phyloP scores from a whole-genome alignment of 177 flowering plant species.

The Vitis hybrid region DNA sequence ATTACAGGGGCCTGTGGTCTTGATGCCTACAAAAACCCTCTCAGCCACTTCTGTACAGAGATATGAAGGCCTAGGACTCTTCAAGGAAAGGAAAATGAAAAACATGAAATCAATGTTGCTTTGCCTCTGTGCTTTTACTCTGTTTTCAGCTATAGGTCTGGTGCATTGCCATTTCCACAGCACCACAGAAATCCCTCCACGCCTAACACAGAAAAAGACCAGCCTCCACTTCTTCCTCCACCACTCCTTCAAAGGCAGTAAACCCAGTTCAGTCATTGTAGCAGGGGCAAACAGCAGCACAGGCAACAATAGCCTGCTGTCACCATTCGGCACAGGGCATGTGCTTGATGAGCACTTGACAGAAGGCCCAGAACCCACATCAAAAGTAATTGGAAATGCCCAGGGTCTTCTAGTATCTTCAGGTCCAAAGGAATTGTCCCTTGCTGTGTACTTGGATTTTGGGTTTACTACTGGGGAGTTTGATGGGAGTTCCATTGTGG shows the following conservation, averaged over 20 bases:
- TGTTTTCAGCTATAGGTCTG: too few species aligned
- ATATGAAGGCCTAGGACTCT: too few species aligned
- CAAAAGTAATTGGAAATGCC: conserved; percentile 23
- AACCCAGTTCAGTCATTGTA: conserved; percentile 30
- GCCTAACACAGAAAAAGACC: conserved; percentile 21
- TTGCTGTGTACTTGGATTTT: conserved; percentile 20
- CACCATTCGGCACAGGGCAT: conserved; percentile 13
- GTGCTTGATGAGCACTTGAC: conserved; percentile 26
- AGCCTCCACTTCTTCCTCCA: conserved; percentile 28
- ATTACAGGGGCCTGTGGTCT: too few species aligned
- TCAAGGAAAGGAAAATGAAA: too few species aligned
- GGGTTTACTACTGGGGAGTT: conserved; percentile 26
- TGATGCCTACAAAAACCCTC: too few species aligned
- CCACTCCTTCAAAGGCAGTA: conserved; percentile 30
- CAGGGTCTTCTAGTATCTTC: conserved; percentile 21
- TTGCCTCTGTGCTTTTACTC: too few species aligned
- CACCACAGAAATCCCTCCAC: too few species aligned
- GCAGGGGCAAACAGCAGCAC: conserved; percentile 19
- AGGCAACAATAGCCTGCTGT: conserved; percentile 1
- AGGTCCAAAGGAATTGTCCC: not conserved
- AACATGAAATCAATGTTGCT: too few species aligned
- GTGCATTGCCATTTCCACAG: too few species aligned
- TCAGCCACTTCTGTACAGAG: too few species aligned
- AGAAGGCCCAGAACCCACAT: conserved; percentile 24
- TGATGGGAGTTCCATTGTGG: conserved; percentile 31